Base-by-base conservation (phyloP, 139 green algal genomes). In the Prasinococcaceae sp. region DNA sequence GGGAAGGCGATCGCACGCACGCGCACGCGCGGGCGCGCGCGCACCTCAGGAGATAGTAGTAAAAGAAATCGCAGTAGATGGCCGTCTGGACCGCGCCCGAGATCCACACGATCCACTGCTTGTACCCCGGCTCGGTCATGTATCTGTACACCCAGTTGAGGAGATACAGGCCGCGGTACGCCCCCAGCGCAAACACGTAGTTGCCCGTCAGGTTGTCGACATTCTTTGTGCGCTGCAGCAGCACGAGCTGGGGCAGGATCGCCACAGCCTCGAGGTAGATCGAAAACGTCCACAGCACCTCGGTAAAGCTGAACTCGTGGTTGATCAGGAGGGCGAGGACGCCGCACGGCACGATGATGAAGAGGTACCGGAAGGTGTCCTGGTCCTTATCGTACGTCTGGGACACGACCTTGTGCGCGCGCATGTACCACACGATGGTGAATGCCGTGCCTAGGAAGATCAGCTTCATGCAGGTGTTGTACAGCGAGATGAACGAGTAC, bases 121-220 rank as follows among this genome's bases (percentile, higher is more conserved):
- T 60, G 66, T 97, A 95, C 36, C 76, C 54, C 2, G 69, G 62
- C 68, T 99, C 92, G 17, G 86, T 97, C 40, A 82, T 61, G 59
- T 77, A 96, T 3, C 89, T 70, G 68, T 94, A 99, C 33, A 99
- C 85, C 92, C 92, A 99, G 77, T 99, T 99, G n/a, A 98, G 45
- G 40, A 99, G 84, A 61, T 99, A 99, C 16, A 99, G 61, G 5
- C 36, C 81, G 4, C 92, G 77, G 53, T 99, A 99, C 17, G 74
- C 66, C 44, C 92, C 92, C 9, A 99, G 69, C 33, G 97, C 68
- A 43, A 94, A 93, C 2, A 99, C 73, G 50, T 99, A 99, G 71
- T 97, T 94, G 3, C 86, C 89, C 2, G 92, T 99, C 1, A 99
- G 68, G 65, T 95, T 99, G 74, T 99, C 92, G 37, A 98, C 92